Conservation (phyloP, 441 rosid genomes). For the Bocquillonia castaneifolia region DNA sequence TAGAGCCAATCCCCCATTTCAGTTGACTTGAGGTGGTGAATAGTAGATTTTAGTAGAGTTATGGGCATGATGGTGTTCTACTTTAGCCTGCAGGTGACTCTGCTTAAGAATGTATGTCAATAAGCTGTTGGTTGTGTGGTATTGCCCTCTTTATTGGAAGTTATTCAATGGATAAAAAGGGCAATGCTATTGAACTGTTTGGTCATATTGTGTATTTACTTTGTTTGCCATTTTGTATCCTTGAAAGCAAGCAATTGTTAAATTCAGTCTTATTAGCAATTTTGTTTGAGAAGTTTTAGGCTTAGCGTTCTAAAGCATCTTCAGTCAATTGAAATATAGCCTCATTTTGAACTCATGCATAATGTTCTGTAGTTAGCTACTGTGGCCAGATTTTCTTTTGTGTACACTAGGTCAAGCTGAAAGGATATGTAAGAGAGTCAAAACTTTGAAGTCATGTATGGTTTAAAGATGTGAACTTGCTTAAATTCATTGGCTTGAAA, state of each 20-base stretch:
- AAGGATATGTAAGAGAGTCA: neutral
- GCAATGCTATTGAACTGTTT: neutral
- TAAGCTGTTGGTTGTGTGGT: neutral
- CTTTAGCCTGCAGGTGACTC: neutral
- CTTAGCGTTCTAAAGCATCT: neutral
- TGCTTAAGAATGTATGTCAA: neutral
- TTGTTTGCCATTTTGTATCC: neutral
- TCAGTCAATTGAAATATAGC: neutral
- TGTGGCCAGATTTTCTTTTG: neutral
- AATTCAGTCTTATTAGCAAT: neutral
- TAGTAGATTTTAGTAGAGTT: neutral
- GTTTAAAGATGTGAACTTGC: too few relatives aligned
- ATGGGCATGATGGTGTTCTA: neutral
- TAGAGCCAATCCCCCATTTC: neutral
- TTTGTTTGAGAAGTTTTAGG: neutral
- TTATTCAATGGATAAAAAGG: neutral
- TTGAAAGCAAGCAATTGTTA: neutral
- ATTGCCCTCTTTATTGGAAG: neutral
- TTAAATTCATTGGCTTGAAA: too few relatives aligned
- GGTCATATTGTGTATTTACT: neutral
- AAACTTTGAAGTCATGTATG: neutral
- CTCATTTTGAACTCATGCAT: neutral
- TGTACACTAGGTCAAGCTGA: neutral
- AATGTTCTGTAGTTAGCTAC: neutral
- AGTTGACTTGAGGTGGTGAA: neutral